phyloP scores from a whole-genome alignment of 768 basidiomycete genomes.

The Lactarius akahatsu region DNA sequence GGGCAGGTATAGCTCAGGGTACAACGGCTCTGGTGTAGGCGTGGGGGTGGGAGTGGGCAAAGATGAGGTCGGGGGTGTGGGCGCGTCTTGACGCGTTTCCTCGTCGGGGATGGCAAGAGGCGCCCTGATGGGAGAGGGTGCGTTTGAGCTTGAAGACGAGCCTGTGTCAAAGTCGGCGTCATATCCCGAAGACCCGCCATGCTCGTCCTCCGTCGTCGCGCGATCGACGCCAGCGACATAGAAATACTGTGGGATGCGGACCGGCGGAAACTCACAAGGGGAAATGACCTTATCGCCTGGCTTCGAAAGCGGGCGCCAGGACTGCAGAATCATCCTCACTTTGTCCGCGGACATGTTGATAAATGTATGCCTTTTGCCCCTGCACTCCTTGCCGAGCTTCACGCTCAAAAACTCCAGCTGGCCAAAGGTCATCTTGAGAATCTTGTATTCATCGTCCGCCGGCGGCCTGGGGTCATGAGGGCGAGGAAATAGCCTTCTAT shows the following conservation, averaged over 20 bases:
- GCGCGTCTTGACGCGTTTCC: neutral
- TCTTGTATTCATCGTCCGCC: neutral
- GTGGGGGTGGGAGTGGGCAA: neutral
- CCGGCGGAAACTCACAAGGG: constrained; percentile 9
- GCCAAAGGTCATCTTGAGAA: constrained; percentile 18
- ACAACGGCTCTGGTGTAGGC: neutral
- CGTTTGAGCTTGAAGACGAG: neutral
- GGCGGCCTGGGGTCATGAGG: neutral
- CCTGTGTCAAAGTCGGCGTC: neutral
- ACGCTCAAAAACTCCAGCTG: constrained; percentile 1
- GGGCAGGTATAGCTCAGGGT: constrained; percentile 14
- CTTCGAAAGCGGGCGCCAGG: constrained; percentile 12
- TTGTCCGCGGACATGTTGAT: neutral
- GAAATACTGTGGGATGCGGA: constrained; percentile 10
- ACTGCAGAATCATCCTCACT: neutral
- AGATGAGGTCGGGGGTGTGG: neutral
- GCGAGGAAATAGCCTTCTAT: neutral
- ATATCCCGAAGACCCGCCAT: neutral
- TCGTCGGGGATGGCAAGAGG: neutral
- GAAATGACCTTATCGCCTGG: neutral
- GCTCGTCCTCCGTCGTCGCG: neutral
- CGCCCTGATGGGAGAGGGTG: neutral
- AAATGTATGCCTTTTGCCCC: neutral
- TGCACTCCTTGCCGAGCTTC: neutral
- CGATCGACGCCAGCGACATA: neutral